These are phyloP conservation scores for Mesembryanthemum crystallinum DNA, from an alignment of 148 eudicot genomes.

Conservation along the genomic window DNA sequence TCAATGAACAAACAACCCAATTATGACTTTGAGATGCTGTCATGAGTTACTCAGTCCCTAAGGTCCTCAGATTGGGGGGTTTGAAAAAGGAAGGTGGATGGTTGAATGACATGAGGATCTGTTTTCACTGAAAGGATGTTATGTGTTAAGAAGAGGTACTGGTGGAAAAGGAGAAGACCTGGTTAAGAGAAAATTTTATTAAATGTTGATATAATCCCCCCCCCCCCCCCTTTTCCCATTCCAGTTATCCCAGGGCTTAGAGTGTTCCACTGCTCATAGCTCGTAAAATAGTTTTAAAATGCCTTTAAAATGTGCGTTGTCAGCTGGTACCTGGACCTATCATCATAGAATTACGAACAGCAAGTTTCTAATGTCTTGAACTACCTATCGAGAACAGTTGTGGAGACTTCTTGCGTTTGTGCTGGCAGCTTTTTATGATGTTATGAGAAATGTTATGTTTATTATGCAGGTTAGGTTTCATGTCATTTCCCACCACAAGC, in stretches of 20 bases:
- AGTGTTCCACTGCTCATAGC: too few species aligned
- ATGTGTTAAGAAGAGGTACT: not conserved
- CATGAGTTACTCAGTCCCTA: not conserved
- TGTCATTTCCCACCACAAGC: conserved; percentile 70
- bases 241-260: not conserved
- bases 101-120: not conserved
- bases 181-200: too few species aligned
- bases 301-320: not conserved
- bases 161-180: too few species aligned
- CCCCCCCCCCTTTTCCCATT: not conserved
- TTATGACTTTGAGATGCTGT: not conserved
- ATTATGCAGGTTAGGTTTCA: conserved; percentile 70
- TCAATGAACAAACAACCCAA: not conserved
- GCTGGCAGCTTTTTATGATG: not conserved
- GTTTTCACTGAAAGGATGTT: not conserved
- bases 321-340: not conserved
- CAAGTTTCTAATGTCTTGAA: not conserved
- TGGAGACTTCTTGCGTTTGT: too few species aligned
- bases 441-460: conserved; percentile 4
- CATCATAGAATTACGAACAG: too few species aligned
- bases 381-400: not conserved
- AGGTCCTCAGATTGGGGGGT: not conserved
- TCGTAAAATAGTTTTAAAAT: too few species aligned
- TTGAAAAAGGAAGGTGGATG: not conserved
- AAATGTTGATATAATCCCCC: too few species aligned